These are phyloP conservation scores for Gracilaria gracilis DNA, from an alignment of 23 red algal species.

Conservation along the genomic window DNA sequence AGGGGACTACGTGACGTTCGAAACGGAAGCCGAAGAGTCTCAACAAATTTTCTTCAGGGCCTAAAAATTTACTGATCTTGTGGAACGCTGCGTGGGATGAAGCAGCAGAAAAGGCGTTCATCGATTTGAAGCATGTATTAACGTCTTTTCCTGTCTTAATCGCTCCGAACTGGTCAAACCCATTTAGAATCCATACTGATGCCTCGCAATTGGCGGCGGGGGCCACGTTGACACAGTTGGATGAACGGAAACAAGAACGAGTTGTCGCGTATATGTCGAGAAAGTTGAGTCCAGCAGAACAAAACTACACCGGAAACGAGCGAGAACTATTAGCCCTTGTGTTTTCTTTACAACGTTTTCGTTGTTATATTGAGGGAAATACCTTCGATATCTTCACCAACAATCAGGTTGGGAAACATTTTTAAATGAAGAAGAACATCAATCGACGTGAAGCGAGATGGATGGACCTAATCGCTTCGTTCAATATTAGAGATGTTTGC, in stretches of 20 bases:
- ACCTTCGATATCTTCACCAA: slow-evolving; percentile 20
- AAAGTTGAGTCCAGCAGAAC: neutral
- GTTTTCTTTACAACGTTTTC: neutral
- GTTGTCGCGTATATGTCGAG: slow-evolving; percentile 4
- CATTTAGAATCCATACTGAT: slow-evolving; percentile 2
- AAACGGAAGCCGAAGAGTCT: no score
- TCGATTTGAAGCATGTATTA: neutral
- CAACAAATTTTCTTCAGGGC: no score
- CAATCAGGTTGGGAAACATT: slow-evolving; percentile 1
- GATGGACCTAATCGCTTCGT: neutral
- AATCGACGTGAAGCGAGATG: neutral
- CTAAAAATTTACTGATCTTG: neutral
- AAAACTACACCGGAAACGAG: slow-evolving; percentile 23
- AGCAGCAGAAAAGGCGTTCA: neutral
- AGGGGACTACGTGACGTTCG: no score
- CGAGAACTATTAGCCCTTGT: slow-evolving; percentile 12
- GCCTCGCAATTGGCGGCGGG: neutral
- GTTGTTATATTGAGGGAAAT: neutral
- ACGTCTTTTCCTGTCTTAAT: neutral
- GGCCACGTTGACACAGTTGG: neutral
- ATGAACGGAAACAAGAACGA: neutral
- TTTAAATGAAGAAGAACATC: slow-evolving; percentile 1
- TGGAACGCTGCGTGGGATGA: slow-evolving; percentile 6
- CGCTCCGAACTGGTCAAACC: neutral
- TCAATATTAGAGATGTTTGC: neutral